A percentile compares a stretch with the other conserved stretches of the same genome.
These are phyloP conservation scores for Dissophora globulifera DNA, from an alignment of 192 early-diverging fungal species.

Conservation along the genomic window DNA sequence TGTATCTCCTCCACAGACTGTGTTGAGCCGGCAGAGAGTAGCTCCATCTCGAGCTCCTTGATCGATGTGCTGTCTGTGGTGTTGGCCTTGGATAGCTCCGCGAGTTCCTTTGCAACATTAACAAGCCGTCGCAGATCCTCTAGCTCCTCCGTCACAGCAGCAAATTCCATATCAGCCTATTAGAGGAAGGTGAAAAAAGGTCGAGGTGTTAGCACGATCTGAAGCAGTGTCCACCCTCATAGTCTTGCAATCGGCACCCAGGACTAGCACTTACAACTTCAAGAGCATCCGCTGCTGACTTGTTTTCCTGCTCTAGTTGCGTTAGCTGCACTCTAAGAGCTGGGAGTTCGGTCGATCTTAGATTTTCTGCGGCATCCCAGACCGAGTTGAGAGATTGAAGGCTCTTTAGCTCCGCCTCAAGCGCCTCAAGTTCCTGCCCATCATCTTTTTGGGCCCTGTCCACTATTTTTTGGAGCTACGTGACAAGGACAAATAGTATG, in stretches of 20 bases:
- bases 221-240: too few relatives aligned
- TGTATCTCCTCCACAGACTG: conserved; percentile 77
- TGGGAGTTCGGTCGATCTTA: conserved; percentile 63
- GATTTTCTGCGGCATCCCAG: conserved; percentile 56
- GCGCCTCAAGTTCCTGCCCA: conserved; percentile 56
- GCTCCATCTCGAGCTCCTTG: conserved; percentile 54
- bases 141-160: conserved; percentile 5
- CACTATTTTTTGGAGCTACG: conserved; percentile 51
- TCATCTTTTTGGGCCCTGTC: conserved; percentile 49
- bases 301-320: conserved; percentile 37
- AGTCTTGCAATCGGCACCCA: too few relatives aligned
- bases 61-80: conserved; percentile 7
- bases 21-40: conserved; percentile 65
- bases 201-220: too few relatives aligned
- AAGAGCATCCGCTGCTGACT: conserved; percentile 21
- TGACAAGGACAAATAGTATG: background rate
- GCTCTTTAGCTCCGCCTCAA: conserved; percentile 40
- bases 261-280: conserved; percentile 37
- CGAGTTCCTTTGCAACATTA: conserved; percentile 5
- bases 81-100: conserved; percentile 14
- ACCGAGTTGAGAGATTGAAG: conserved; percentile 55
- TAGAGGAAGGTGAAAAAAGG: too few relatives aligned
- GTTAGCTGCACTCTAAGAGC: conserved; percentile 34
- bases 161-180: conserved; percentile 25
- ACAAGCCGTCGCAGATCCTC: conserved; percentile 7